A percentile compares a stretch with the other conserved stretches of the same genome.
Evolutionary conservation across 805 yeast species (phyloP).

Genomic region (Sugiyamaella marilandica): DNA sequence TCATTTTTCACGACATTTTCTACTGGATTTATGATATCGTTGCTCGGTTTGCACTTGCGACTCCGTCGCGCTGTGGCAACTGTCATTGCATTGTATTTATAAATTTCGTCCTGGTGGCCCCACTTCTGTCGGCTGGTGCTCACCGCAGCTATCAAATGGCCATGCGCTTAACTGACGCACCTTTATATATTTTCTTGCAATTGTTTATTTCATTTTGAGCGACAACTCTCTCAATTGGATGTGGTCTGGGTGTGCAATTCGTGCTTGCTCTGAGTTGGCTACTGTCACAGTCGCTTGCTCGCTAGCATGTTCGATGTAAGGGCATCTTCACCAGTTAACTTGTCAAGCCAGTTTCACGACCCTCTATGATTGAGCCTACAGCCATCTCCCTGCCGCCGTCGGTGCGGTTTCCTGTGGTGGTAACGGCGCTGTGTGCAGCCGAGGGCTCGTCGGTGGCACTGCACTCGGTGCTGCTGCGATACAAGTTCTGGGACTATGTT

Average conservation of each 20-base stretch:
- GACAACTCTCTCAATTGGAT: not conserved
- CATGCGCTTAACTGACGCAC: no score
- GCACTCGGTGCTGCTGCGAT: conserved; percentile 53
- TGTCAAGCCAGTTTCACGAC: not conserved
- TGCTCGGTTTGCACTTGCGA: no score
- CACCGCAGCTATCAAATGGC: no score
- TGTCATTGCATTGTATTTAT: no score
- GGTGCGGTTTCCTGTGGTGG: conserved; percentile 63
- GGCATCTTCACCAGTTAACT: not conserved
- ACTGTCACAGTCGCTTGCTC: not conserved
- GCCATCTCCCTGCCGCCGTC: conserved; percentile 54
- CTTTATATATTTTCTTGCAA: no score
- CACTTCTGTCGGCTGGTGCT: no score
- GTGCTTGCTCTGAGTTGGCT: not conserved
- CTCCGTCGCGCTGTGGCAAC: no score
- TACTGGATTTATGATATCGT: no score
- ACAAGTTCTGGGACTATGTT: conserved; percentile 58
- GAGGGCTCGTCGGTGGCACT: conserved; percentile 42
- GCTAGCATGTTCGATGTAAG: not conserved
- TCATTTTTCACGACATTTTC: no score
- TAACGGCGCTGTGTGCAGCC: conserved; percentile 42
- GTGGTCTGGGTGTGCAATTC: not conserved
- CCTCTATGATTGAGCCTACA: conserved; percentile 32
- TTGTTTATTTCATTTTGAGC: not conserved
- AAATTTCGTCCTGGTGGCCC: no score